These are phyloP conservation scores for Oropetium thomaeum DNA, from an alignment of 176 grass and related monocot genomes.

Conservation along the genomic window DNA sequence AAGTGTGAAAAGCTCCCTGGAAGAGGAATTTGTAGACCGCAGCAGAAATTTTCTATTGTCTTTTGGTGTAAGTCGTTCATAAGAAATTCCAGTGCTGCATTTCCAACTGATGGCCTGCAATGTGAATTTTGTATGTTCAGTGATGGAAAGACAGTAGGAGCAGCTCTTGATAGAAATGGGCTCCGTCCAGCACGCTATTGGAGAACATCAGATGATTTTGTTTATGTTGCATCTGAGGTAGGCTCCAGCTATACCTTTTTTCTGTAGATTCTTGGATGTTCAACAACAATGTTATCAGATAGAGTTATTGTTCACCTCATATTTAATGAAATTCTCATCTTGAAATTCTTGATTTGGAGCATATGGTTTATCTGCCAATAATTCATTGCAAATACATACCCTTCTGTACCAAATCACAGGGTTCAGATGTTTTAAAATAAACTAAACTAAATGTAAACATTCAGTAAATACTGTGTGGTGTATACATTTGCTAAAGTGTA, in stretches of 20 bases:
- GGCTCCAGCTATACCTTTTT: conserved; percentile 32
- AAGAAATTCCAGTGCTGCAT: conserved; percentile 11
- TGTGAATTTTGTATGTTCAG: conserved; percentile 56
- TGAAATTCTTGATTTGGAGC: conserved; percentile 35
- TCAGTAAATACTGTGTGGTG: conserved; percentile 49
- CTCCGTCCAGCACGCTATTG: conserved; percentile 99
- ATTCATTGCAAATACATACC: conserved; percentile 51
- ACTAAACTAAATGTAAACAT: conserved; percentile 44
- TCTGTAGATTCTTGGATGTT: conserved; percentile 27
- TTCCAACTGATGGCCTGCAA: conserved; percentile 12
- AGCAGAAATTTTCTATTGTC: background rate
- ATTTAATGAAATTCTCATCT: conserved; percentile 32
- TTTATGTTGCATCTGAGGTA: conserved; percentile 99
- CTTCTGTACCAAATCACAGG: conserved; percentile 56
- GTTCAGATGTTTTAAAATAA: conserved; percentile 56
- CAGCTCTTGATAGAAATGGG: conserved; percentile 96
- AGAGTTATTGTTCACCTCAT: conserved; percentile 5
- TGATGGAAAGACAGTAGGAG: conserved; percentile 97
- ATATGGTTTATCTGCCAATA: conserved; percentile 56
- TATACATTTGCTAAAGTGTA: conserved; percentile 42
- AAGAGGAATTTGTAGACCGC: background rate
- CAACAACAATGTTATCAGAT: conserved; percentile 5
- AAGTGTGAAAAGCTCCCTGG: background rate
- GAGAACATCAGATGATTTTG: conserved; percentile 93
- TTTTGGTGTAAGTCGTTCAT: background rate